These are phyloP conservation scores for Beta lomatogona DNA, from an alignment of 179 eudicot genomes.

Conservation along the genomic window DNA sequence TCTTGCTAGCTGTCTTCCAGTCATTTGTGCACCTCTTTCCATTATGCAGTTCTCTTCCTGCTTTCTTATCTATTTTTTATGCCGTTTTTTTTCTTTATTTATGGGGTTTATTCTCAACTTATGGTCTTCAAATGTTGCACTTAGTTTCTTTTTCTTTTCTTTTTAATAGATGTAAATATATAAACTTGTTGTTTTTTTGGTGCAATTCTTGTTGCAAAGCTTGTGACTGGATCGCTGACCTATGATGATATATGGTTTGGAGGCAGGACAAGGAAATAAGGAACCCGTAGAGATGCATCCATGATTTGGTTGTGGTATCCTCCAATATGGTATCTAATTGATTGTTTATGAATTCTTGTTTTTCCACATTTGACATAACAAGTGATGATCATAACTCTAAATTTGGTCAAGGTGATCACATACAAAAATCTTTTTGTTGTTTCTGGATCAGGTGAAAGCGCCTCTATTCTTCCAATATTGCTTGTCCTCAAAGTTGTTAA, in stretches of 20 bases:
- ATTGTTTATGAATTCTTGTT: no score
- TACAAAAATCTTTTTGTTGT: no score
- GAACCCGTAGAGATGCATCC: no score
- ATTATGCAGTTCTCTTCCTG: neutral
- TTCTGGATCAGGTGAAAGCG: no score
- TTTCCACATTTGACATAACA: no score
- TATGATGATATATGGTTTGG: constrained; percentile 98
- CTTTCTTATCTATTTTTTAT: neutral
- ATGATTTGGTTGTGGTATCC: no score
- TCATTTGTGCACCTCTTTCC: neutral
- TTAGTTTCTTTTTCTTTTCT: neutral
- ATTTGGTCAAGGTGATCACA: no score
- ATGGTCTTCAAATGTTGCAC: neutral
- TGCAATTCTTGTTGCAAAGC: constrained; percentile 89
- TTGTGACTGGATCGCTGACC: constrained; percentile 80
- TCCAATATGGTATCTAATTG: no score
- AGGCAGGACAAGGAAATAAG: constrained; percentile 92
- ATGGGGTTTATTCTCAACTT: neutral
- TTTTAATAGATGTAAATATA: neutral
- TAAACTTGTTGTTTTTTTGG: constrained; percentile 34
- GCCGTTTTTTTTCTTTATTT: neutral
- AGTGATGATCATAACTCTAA: no score
- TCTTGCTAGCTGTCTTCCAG: neutral
- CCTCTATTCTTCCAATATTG: no score
- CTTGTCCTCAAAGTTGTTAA: constrained; percentile 71